Base-by-base conservation (phyloP, 176 grass and related monocot species). In the Coix lacrymajobi region DNA sequence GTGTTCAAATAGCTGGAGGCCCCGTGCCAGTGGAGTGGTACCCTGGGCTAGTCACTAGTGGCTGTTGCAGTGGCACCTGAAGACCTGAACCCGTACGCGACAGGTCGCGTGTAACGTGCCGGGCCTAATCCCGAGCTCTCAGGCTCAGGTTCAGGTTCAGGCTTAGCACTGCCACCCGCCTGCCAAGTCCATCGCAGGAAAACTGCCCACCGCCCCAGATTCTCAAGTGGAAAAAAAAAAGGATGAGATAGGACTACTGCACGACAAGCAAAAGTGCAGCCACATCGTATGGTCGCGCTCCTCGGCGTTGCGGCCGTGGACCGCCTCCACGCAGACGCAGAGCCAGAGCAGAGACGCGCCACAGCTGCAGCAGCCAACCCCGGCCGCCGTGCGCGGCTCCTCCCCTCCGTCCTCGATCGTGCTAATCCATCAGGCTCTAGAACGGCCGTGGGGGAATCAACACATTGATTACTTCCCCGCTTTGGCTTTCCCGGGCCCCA, bases 251-350 rank as follows among this genome's bases (percentile, higher is more conserved):
- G 7, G 26, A 17, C 56, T 5, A 11, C 11, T 24, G 25, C 37
- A 36, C 76, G n/a, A 67, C 69, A 81, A 29, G 22, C 58, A 30
- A 66, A 81, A 78, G 84, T 62, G 32, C 56, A 28, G 66, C 31
- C 66, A 26, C 64, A 60, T 34, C 66, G 66, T 36, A 30, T 38
- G 31, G 77, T 31, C 56, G 36, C 25, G 8, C 22, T 20, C 33
- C 77, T 79, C 77, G 77, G 19, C 40, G 61, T 2, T 29, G 32
- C 17, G 24, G 25, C 68, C 60, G 19, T 86, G 60, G 80, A 44
- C 80, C 73, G 32, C 52, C 54, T 78, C 41, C 31, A 88, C 62
- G 25, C 41, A 29, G 25, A 57, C 52, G 20, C 51, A 20, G 37
- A 34, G 33, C 33, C 36, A 37, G 6, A 1, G 49, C 46, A 19